Base-by-base conservation (phyloP, 2,329 filamentous ascomycete genomes). In the Xylaria digitata region DNA sequence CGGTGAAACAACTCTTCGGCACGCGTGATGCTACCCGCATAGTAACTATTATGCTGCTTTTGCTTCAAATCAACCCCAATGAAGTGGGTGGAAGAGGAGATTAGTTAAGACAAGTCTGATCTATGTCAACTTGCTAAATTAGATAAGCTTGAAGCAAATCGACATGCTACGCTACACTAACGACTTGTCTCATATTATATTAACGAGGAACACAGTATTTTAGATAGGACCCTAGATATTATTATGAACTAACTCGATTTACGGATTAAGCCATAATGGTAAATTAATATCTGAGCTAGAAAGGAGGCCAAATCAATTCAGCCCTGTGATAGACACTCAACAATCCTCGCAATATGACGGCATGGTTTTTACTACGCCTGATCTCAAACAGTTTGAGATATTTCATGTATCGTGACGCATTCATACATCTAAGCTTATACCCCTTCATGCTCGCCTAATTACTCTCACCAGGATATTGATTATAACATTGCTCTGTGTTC, bases 341-440 rank as follows among this genome's bases (percentile, higher is more conserved):
- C 2, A 15, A 15, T 40, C 37, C 13, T 40, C 37, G 37, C 13
- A 40, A 40, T 5, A 15, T 40, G 4, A 13, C 13, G 34, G 11
- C 8, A 37, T 11, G 34, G 13, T 13, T 9, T 37, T 13, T 37
- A 37, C 8, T 3, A 3, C 8, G 34, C 8, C 7, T 15, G 15
- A 37, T 21, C 42, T 55, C 42, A n/a, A 56, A n/a, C 34, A 37
- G 8, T 8, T 2, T 13, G 8, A 23, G 21, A 17, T 50, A 50
- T 32, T 26, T 55, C 42, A 62, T 37, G 26, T 17, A 34, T 68
- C 62, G 37, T 68, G 49, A 26, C 50, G 58, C 55, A 61, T 70
- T 58, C 46, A 42, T 52, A 64, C 26, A 50, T 50, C 21, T 37
- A 50, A 40, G 45, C 46, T 54, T 21, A 43, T 37, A 8, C 19